Conservation (phyloP, 2,329 filamentous ascomycete species). For the Gaeumannomyces tritici region DNA sequence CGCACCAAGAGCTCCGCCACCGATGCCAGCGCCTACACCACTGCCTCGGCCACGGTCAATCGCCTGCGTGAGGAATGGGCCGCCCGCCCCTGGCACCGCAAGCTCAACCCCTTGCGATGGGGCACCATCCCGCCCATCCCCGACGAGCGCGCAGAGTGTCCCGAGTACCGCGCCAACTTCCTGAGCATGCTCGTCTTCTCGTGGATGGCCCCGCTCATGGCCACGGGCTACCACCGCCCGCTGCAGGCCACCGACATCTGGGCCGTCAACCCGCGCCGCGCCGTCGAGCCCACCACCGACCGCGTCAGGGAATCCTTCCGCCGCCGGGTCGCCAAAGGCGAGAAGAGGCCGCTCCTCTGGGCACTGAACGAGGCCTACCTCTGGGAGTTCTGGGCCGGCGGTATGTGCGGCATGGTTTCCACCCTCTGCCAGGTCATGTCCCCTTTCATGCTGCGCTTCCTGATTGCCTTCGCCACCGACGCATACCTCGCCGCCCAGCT, state of each 20-base stretch:
- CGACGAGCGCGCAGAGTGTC: constrained; percentile 41
- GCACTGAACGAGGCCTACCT: constrained; percentile 82
- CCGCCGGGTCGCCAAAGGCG: constrained; percentile 54
- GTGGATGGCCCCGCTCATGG: constrained; percentile 88
- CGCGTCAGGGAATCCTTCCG: constrained; percentile 61
- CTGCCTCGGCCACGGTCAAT: constrained; percentile 21
- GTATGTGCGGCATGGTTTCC: constrained; percentile 64
- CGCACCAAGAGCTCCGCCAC: constrained; percentile 44
- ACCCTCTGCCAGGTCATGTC: constrained; percentile 70
- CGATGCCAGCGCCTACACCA: constrained; percentile 37
- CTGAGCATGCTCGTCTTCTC: constrained; percentile 72
- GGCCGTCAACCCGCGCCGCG: constrained; percentile 73
- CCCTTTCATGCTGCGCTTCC: constrained; percentile 74
- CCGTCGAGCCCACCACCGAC: constrained; percentile 58
- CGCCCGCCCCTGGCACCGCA: constrained; percentile 47
- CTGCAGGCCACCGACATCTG: constrained; percentile 83
- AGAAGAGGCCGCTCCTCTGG: constrained; percentile 65
- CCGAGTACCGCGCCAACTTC: constrained; percentile 64
- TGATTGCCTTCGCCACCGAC: constrained; percentile 76
- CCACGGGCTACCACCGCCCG: constrained; percentile 74
- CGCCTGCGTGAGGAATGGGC: constrained; percentile 26
- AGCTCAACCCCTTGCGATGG: constrained; percentile 52
- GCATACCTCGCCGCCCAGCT: constrained; percentile 58
- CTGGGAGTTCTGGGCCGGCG: constrained; percentile 76
- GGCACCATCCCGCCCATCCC: constrained; percentile 46